Conservation (phyloP, 106 monocot species). For the Acanthochlamys bracteata region DNA sequence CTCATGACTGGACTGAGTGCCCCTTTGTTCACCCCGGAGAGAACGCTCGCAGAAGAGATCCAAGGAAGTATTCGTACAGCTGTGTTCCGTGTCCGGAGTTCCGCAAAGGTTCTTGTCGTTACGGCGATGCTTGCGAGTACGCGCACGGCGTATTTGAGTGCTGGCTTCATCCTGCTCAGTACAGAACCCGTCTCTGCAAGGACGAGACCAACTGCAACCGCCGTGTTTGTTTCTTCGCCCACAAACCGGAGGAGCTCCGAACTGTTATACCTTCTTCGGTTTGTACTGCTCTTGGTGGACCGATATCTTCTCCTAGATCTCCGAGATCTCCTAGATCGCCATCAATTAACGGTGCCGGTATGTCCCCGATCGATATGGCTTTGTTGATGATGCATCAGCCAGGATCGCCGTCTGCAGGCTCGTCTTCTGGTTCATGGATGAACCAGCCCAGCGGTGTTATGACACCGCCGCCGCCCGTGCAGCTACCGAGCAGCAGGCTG, state of each 20-base stretch:
- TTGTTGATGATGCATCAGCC: constrained; percentile 28
- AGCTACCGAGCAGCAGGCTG: constrained; percentile 14
- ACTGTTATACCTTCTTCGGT: constrained; percentile 36
- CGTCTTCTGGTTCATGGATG: constrained; percentile 7
- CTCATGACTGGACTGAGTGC: constrained; percentile 99
- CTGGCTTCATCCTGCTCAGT: constrained; percentile 87
- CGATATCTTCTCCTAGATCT: constrained; percentile 29
- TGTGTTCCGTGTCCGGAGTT: constrained; percentile 94
- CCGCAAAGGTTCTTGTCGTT: constrained; percentile 80
- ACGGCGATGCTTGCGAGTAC: constrained; percentile 87
- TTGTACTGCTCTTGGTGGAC: constrained; percentile 17
- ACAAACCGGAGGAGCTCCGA: constrained; percentile 80
- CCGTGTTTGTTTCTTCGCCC: constrained; percentile 87
- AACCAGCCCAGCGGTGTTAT: constrained; percentile 2
- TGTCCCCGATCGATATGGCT: constrained; percentile 30
- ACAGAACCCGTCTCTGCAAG: constrained; percentile 75
- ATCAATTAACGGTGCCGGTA: background rate
- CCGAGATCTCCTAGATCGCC: constrained; percentile 36
- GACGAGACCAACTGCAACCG: constrained; percentile 59
- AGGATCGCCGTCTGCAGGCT: background rate
- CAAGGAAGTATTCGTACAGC: constrained; percentile 67
- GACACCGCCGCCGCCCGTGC: constrained; percentile 2
- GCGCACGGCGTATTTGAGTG: constrained; percentile 93
- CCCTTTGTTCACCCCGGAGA: constrained; percentile 96
- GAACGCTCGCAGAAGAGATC: constrained; percentile 86